Evolutionary conservation across 2,329 filamentous ascomycete genomes (phyloP).

Genomic region (Colletotrichum euphorbiae): DNA sequence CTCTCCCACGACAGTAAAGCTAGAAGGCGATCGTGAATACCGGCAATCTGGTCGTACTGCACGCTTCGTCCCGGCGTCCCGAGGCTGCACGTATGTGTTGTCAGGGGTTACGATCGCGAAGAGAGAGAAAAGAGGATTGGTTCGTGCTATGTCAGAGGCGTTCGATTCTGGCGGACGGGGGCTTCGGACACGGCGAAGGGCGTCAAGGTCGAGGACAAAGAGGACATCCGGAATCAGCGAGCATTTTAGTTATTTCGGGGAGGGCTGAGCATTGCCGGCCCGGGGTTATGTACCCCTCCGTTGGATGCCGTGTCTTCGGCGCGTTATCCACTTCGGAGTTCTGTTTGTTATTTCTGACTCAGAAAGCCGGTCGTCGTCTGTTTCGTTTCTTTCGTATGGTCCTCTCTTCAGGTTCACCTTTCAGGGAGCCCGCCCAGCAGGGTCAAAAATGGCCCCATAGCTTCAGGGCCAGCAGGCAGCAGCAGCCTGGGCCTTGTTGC

Average conservation of each 20-base stretch:
- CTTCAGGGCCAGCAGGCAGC: slow-evolving; percentile 18
- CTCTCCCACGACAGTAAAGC: slow-evolving; percentile 9
- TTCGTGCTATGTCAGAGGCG: slow-evolving; percentile 30
- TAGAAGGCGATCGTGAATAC: slow-evolving; percentile 13
- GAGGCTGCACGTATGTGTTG: slow-evolving; percentile 18
- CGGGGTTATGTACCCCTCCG: slow-evolving; percentile 28
- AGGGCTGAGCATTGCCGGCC: slow-evolving; percentile 31
- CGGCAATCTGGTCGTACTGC: slow-evolving; percentile 22
- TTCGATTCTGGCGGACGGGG: slow-evolving; percentile 28
- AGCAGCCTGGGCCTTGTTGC: slow-evolving; percentile 9
- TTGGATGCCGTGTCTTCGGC: slow-evolving; percentile 25
- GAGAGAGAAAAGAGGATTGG: neutral
- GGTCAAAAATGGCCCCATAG: slow-evolving; percentile 8
- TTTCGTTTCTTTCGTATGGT: slow-evolving; percentile 26
- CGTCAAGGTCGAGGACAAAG: slow-evolving; percentile 31
- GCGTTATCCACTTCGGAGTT: slow-evolving; percentile 27
- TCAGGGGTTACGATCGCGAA: slow-evolving; percentile 13
- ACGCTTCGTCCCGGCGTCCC: slow-evolving; percentile 17
- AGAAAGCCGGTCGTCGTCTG: slow-evolving; percentile 26
- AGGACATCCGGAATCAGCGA: slow-evolving; percentile 35
- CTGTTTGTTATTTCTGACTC: slow-evolving; percentile 37
- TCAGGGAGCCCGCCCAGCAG: slow-evolving; percentile 3
- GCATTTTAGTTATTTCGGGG: slow-evolving; percentile 37
- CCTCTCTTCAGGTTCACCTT: slow-evolving; percentile 3
- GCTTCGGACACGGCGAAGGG: slow-evolving; percentile 34